Evolutionary conservation across 176 grass and related monocot species (phyloP), one percentile per base, ranked within the genome.

Genomic region (Avena sativa): DNA sequence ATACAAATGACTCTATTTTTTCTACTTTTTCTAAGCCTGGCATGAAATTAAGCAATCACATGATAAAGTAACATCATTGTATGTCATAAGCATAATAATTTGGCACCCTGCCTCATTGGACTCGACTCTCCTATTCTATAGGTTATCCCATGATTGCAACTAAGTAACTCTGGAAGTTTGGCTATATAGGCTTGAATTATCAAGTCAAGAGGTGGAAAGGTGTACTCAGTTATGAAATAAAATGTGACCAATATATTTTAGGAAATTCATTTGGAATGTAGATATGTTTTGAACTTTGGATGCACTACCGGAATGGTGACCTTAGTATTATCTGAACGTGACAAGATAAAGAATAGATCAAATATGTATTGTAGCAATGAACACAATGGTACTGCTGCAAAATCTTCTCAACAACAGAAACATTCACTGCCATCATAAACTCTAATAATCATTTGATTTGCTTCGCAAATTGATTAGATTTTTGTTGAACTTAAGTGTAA

Each of bases 401-500:
- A 82, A 98, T 96, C 85, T 98, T 98, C 78, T 98, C 93, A 83
- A 92, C 93, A 68, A 96, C 93, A 53, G 92, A 94, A 86, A 98
- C 36, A 92, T 98, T 98, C 44, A 90, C 96, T 85, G 93, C 92
- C 70, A 98, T 90, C 96, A 98, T 98, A 85, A 98, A 98, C 80
- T 98, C 96, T 81, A 38, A 96, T 93, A 20, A 98, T 95, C 96
- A 98, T 98, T 87, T 98, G 96, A 89, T 98, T 98, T 86, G 96
- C 96, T 89, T 98, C 93, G 0, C 96, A 84, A 76, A 98, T 96
- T 98, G 95, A 93, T 92, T 98, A 98, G 83, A 98, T 98, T 58
- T 93, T 93, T 94, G 58, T 74, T 89, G 74, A 85, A 89, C 63
- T 80, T 81, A 20, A 49, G 71, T 44, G 68, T 86, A 74, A 84